A percentile compares a stretch with the other conserved stretches of the same genome.
phyloP scores from a whole-genome alignment of 2,329 filamentous ascomycete species.

The Fusarium sp. region DNA sequence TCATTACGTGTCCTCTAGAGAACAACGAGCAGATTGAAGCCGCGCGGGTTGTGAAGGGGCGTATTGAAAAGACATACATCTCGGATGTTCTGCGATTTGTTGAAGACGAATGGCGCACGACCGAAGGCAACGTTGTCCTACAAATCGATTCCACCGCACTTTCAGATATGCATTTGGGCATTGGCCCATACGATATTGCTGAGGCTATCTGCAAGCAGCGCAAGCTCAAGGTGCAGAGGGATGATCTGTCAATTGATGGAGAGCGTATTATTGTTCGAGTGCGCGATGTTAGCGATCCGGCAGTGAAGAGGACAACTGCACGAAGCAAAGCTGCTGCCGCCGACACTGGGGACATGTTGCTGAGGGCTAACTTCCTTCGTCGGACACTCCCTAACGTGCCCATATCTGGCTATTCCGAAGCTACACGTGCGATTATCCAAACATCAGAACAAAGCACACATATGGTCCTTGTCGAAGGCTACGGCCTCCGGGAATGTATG shows the following conservation, averaged over 20 bases:
- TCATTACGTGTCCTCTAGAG: constrained; percentile 88
- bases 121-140: constrained; percentile 81
- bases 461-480: constrained; percentile 91
- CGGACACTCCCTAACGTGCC: constrained; percentile 84
- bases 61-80: constrained; percentile 95
- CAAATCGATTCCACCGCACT: constrained; percentile 85
- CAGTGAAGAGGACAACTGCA: constrained; percentile 60
- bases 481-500: constrained; percentile 90
- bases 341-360: constrained; percentile 67
- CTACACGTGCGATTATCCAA: constrained; percentile 88
- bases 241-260: constrained; percentile 72
- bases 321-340: constrained; percentile 61
- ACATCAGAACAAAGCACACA: constrained; percentile 77
- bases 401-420: constrained; percentile 90
- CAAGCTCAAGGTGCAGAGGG: constrained; percentile 80
- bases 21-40: constrained; percentile 81
- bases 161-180: constrained; percentile 83
- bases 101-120: constrained; percentile 88
- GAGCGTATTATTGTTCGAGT: constrained; percentile 81
- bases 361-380: constrained; percentile 87
- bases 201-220: constrained; percentile 82
- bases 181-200: constrained; percentile 79
- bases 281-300: constrained; percentile 65
- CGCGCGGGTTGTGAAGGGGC: constrained; percentile 90
- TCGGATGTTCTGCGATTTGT: constrained; percentile 84